These are phyloP conservation scores for Trametes cubensis DNA, from an alignment of 768 basidiomycete genomes.

Conservation along the genomic window DNA sequence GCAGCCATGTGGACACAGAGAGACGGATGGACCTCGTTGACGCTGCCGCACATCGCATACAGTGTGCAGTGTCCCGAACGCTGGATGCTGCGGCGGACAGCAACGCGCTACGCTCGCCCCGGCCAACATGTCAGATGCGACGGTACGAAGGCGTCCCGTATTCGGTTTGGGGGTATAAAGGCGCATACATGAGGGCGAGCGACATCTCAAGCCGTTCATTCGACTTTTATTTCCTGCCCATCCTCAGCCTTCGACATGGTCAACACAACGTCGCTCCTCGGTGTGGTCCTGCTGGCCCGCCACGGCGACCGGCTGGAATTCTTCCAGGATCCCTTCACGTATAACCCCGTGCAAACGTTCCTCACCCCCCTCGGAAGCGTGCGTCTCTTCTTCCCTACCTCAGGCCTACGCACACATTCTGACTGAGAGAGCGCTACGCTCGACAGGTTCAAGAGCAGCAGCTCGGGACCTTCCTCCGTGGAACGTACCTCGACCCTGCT, in stretches of 20 bases:
- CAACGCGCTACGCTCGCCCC: too few species aligned
- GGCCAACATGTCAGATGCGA: too few species aligned
- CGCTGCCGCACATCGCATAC: too few species aligned
- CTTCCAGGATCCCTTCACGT: conserved; percentile 33
- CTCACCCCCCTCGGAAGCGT: conserved; percentile 31
- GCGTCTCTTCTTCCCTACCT: background rate
- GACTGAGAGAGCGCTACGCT: conserved; percentile 1
- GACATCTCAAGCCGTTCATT: background rate
- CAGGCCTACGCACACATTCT: background rate
- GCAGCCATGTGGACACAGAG: too few species aligned
- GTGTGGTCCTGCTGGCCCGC: conserved; percentile 28
- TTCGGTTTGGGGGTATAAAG: background rate
- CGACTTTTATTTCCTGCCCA: background rate
- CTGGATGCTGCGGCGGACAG: too few species aligned
- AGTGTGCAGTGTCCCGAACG: too few species aligned
- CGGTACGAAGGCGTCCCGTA: too few species aligned
- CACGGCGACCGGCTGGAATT: conserved; percentile 32
- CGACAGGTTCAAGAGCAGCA: conserved; percentile 37
- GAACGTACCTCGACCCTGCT: conserved; percentile 52
- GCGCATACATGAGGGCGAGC: background rate
- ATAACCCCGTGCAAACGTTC: conserved; percentile 25
- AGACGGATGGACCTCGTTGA: too few species aligned
- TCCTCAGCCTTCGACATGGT: conserved; percentile 4
- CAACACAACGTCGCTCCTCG: conserved; percentile 21
- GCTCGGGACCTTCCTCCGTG: conserved; percentile 51